Evolutionary conservation across 305 asterid genomes (phyloP).

Genomic region (Monarda citriodora): DNA sequence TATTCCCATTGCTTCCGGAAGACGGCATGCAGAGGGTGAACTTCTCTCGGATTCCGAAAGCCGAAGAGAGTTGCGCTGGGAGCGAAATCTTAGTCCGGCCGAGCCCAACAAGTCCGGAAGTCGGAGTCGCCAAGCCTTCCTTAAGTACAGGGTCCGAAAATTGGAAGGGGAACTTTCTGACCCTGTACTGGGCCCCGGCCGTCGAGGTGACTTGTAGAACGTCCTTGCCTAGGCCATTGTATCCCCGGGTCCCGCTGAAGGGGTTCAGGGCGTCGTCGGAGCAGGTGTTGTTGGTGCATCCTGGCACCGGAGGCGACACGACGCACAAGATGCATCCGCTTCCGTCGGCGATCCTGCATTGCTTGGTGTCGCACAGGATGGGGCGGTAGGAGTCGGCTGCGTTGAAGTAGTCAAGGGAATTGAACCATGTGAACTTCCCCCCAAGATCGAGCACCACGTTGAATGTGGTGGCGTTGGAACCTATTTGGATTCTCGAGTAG

Average conservation of each 20-base stretch:
- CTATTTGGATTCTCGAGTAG: slow-evolving; percentile 38
- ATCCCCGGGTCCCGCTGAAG: slow-evolving; percentile 43
- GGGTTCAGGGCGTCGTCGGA: slow-evolving; percentile 47
- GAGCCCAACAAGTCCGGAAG: slow-evolving; percentile 34
- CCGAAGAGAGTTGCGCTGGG: slow-evolving; percentile 36
- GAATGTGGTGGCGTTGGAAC: slow-evolving; percentile 37
- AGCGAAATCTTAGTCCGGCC: slow-evolving; percentile 41
- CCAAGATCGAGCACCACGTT: slow-evolving; percentile 49
- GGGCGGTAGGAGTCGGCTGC: slow-evolving; percentile 44
- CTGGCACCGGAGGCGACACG: slow-evolving; percentile 31
- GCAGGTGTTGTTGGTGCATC: slow-evolving; percentile 53
- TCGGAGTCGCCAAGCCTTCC: slow-evolving; percentile 24
- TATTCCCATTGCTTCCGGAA: slow-evolving; percentile 23
- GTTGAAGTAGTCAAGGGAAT: slow-evolving; percentile 31
- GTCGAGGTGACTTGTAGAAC: slow-evolving; percentile 25
- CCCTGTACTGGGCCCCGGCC: slow-evolving; percentile 18
- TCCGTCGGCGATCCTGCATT: slow-evolving; percentile 28
- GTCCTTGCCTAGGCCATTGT: slow-evolving; percentile 44
- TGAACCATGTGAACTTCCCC: slow-evolving; percentile 47
- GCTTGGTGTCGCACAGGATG: slow-evolving; percentile 34
- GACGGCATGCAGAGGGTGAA: slow-evolving; percentile 42
- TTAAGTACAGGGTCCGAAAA: slow-evolving; percentile 30
- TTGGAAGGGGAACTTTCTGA: slow-evolving; percentile 35
- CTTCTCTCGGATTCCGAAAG: slow-evolving; percentile 30
- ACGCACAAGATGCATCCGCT: slow-evolving; percentile 40